Conservation (phyloP, 2,329 filamentous ascomycete species). For the Xylaria sp. region DNA sequence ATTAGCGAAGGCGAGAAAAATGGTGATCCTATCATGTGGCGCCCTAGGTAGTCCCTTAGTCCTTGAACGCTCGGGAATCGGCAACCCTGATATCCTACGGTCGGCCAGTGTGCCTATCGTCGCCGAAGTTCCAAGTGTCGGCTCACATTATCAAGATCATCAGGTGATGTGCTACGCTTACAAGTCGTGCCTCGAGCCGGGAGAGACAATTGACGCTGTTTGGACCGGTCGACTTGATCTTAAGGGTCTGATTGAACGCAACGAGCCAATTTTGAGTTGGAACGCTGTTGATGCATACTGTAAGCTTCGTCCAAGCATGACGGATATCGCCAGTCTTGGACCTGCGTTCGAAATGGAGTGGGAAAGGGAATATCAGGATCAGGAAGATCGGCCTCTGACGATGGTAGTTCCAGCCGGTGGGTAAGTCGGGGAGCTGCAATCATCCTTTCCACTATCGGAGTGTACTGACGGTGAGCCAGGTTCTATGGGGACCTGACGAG, state of each 20-base stretch:
- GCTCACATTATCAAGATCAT: conserved; percentile 56
- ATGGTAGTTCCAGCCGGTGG: neutral
- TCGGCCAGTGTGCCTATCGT: conserved; percentile 44
- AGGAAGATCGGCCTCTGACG: conserved; percentile 31
- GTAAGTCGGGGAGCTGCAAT: neutral
- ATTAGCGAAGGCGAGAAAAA: conserved; percentile 51
- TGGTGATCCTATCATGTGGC: conserved; percentile 50
- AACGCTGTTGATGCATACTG: conserved; percentile 30
- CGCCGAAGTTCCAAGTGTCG: conserved; percentile 53
- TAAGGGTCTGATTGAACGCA: conserved; percentile 25
- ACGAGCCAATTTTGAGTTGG: conserved; percentile 33
- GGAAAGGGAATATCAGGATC: conserved; percentile 31
- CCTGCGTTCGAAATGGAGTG: conserved; percentile 33
- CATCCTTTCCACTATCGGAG: neutral
- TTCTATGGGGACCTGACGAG: neutral
- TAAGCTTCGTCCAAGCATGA: conserved; percentile 34
- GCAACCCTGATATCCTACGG: conserved; percentile 50
- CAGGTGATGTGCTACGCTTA: conserved; percentile 57
- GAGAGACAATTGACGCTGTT: conserved; percentile 31
- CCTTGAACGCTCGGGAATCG: conserved; percentile 60
- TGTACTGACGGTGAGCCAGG: neutral
- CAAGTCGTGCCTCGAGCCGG: conserved; percentile 31
- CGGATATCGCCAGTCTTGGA: conserved; percentile 32
- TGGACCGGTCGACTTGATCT: conserved; percentile 9
- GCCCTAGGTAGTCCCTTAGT: conserved; percentile 51